Base-by-base conservation (phyloP, 2,329 filamentous ascomycete species). In the Microdochium bolleyi region DNA sequence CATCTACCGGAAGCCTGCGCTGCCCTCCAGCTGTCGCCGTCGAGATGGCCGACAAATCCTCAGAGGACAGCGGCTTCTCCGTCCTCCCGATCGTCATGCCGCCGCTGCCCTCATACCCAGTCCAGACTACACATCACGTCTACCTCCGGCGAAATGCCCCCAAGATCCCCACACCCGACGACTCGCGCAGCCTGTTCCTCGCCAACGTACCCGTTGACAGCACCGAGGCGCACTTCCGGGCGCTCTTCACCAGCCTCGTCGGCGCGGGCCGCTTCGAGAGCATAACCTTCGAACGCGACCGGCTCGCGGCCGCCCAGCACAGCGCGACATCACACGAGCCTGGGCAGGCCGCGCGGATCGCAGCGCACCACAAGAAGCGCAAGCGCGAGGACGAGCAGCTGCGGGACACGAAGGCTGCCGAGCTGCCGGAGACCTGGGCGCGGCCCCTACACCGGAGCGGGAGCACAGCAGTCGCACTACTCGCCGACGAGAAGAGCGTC, bases 151-250 rank as follows among this genome's bases (percentile, higher is more conserved):
- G 83, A 52, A 92, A 97, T 70, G 79, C 85, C 48, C 91, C 92
- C 55, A 89, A 87, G 70, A 79, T 88, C 41, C 83, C 88, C 14
- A 87, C 87, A 8, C 76, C 80, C 52, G 80, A 88, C 67, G 87
- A 92, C 61, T 74, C 82, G 16, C 85, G 92, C 60, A 91, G 88
- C 56, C 78, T 99, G 19, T 99, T 96, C 70, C 67, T 95, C n/a
- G 88, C 92, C 57, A 97, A 99, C 63, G 73, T 95, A 1, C 94
- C 94, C 7, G 77, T 87, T 57, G 92, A 96, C 65, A 85, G 89
- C 54, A 95, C 89, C 3, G 85, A 89, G 53, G 68, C 76, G 1
- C 88, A 92, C 61, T 77, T 97, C 44, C 84, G 89, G 48, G 77
- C 84, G 44, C 73, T 97, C 0, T 95, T 97, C 60, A 73, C 82